Percentiles rank a stretch among this genome's conserved stretches.
phyloP scores from a whole-genome alignment of 306 rosid species.

The Quercus cerris region DNA sequence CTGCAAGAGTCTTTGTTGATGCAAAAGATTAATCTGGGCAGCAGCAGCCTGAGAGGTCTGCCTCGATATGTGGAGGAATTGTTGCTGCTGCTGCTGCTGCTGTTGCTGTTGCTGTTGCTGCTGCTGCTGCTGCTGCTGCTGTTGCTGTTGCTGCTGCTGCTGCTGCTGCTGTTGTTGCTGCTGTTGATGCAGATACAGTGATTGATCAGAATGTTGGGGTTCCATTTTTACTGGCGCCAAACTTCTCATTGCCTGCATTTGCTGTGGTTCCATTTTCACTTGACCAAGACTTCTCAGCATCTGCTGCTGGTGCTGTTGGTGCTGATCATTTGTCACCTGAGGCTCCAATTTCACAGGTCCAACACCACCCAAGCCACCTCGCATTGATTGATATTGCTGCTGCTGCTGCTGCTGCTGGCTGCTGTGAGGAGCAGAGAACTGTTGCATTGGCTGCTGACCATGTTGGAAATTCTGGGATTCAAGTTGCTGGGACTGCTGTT shows the following conservation, averaged over 20 bases:
- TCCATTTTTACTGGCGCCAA: slow-evolving; percentile 67
- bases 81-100: slow-evolving; percentile 42
- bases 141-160: slow-evolving; percentile 5
- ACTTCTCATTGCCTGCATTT: slow-evolving; percentile 54
- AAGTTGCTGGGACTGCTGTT: slow-evolving; percentile 79
- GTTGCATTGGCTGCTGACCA: slow-evolving; percentile 82
- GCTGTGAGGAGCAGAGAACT: slow-evolving; percentile 66
- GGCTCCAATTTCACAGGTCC: slow-evolving; percentile 85
- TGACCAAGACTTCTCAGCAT: slow-evolving; percentile 67
- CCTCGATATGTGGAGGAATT: slow-evolving; percentile 81
- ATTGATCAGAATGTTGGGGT: slow-evolving; percentile 77
- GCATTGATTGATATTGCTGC: slow-evolving; percentile 74
- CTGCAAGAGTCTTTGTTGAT: slow-evolving; percentile 78
- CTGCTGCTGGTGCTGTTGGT: slow-evolving; percentile 69
- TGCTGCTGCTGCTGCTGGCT: slow-evolving; percentile 61
- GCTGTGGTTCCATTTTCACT: slow-evolving; percentile 84
- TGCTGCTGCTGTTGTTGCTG: slow-evolving; percentile 48
- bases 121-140: too few relatives aligned
- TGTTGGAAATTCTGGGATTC: slow-evolving; percentile 81
- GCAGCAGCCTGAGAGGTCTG: slow-evolving; percentile 87
- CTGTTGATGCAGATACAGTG: slow-evolving; percentile 71
- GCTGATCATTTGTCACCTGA: slow-evolving; percentile 70
- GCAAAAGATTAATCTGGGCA: slow-evolving; percentile 79
- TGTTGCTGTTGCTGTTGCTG: slow-evolving; percentile 45
- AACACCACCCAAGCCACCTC: slow-evolving; percentile 67